Percentiles rank a stretch among this genome's conserved stretches.
phyloP scores from a whole-genome alignment of 768 basidiomycete genomes.

The Leccinum pellstonianum region DNA sequence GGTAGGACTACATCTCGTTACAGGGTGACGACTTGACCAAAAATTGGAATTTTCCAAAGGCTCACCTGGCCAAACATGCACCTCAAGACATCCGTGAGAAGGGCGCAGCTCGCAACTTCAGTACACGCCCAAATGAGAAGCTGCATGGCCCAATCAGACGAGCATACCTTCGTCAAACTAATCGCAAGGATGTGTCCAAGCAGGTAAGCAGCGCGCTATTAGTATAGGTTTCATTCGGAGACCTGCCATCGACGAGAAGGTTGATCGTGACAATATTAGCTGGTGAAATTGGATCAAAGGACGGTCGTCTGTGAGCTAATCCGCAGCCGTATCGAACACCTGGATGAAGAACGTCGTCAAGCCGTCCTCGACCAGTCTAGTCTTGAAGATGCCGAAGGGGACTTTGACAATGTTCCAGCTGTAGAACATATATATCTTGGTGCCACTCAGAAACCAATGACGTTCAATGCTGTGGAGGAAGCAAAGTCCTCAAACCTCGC shows the following conservation, averaged over 20 bases:
- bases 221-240: no score
- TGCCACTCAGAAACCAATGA: no score
- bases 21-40: no score
- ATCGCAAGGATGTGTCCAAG: background rate
- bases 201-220: background rate
- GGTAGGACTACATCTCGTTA: no score
- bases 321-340: background rate
- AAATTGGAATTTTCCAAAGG: background rate
- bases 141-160: background rate
- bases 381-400: background rate
- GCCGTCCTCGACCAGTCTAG: background rate
- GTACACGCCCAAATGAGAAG: background rate
- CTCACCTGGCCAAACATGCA: background rate
- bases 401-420: no score
- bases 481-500: no score
- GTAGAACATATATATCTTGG: no score
- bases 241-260: background rate
- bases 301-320: background rate
- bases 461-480: no score
- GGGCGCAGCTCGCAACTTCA: background rate
- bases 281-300: background rate
- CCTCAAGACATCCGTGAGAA: background rate
- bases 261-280: background rate
- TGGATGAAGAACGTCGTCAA: background rate
- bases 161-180: background rate